Base-by-base conservation (phyloP, 306 rosid species). In the Rosa lucieae region DNA sequence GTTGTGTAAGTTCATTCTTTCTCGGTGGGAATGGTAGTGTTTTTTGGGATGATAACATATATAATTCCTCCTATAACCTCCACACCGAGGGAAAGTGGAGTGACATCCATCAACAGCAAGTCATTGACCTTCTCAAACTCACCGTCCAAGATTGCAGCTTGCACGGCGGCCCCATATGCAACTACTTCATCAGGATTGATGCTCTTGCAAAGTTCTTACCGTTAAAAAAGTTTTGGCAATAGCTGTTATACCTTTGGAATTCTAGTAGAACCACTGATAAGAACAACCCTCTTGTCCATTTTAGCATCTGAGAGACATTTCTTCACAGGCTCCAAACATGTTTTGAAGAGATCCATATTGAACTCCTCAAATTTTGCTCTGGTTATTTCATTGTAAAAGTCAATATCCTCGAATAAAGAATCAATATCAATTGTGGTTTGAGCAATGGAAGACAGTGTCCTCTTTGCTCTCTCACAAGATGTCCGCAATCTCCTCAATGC, bases 361-460 rank as follows among this genome's bases (percentile, higher is more conserved):
- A 85, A 72, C 70, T 82, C 86, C 70, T 82, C 89, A 6, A 85
- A 85, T 29, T 79, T 62, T 0, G 80, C 80, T 7, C 84, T 75
- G 42, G 82, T 82, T 3, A 82, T 75, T 3, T 76, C 76, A 0
- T 82, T 52, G 77, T 76, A 85, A 75, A 76, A 85, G 63, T 82
- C 88, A 35, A 85, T 52, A 40, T 83, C 86, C 20, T 85, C 80
- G 2, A 51, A 79, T n/a, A 85, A 62, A 29, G 88, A 85, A 58
- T 85, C 88, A 47, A 85, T 85, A 53, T 85, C 88, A n/a, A 82
- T 79, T 8, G 85, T 85, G 8, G 89, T 79, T 77, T 72, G 82
- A 59, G 84, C 79, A 12, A 73, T 77, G 2, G 86, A 82, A 8
- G 89, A 82, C 6, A 82, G 82, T 32, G 84, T 84, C 78, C 86